These are phyloP conservation scores for Vaccinium macrocarpon DNA, from an alignment of 148 eudicot species.

Conservation along the genomic window DNA sequence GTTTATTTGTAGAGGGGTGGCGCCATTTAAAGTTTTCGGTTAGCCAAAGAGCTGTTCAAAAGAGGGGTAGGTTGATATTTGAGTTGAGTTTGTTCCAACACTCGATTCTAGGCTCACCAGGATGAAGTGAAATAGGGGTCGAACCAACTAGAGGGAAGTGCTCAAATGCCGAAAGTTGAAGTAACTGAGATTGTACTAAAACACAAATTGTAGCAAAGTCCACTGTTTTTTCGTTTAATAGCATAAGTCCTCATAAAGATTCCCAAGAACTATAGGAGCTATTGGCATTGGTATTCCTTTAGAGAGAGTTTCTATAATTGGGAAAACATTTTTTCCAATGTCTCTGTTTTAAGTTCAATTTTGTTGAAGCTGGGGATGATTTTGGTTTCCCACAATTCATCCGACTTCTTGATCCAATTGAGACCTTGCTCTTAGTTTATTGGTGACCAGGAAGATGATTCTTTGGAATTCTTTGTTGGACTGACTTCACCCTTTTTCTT, in stretches of 20 bases:
- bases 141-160: constrained; percentile 33
- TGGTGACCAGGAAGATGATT: not conserved
- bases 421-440: not conserved
- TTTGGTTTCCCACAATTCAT: not conserved
- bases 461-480: not conserved
- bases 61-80: constrained; percentile 15
- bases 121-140: constrained; percentile 22
- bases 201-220: constrained; percentile 15
- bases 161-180: constrained; percentile 45
- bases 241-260: constrained; percentile 25
- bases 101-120: constrained; percentile 39
- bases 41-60: constrained; percentile 21
- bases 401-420: not conserved
- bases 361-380: not conserved
- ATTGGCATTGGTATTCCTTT: constrained; percentile 23
- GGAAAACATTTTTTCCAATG: constrained; percentile 25
- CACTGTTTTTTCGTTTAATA: constrained; percentile 21
- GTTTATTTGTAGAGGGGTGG: constrained; percentile 21
- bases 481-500: not conserved
- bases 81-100: constrained; percentile 33
- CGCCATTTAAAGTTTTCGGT: constrained; percentile 34
- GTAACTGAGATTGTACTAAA: constrained; percentile 31
- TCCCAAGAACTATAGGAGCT: constrained; percentile 37
- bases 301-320: constrained; percentile 32
- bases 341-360: not conserved